Percentiles rank a stretch among this genome's conserved stretches.
Evolutionary conservation across 345 rosid genomes (phyloP).

Genomic region (Kernera saxatilis): DNA sequence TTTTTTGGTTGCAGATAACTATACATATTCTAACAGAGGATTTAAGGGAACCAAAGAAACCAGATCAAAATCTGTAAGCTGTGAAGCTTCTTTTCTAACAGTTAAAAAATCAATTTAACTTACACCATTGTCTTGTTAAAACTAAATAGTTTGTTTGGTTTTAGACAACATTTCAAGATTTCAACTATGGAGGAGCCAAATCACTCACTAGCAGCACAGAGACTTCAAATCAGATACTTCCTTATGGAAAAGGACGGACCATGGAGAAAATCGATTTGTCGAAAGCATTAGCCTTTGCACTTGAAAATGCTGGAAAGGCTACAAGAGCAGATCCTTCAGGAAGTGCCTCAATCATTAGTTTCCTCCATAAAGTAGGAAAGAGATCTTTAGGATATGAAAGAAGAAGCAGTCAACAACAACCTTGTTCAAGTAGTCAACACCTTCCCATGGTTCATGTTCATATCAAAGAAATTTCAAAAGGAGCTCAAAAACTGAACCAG

Average conservation of each 20-base stretch:
- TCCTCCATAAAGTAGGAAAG: conserved; percentile 58
- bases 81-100: background rate
- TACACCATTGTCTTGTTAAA: background rate
- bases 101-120: too few relatives aligned
- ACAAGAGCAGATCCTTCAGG: conserved; percentile 48
- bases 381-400: conserved; percentile 42
- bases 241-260: conserved; percentile 41
- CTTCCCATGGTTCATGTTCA: conserved; percentile 60
- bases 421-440: conserved; percentile 38
- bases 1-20: conserved; percentile 14
- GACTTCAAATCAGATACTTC: conserved; percentile 48
- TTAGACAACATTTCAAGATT: conserved; percentile 44
- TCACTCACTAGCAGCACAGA: conserved; percentile 27
- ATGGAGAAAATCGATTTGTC: conserved; percentile 57
- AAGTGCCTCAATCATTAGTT: conserved; percentile 45
- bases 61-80: conserved; percentile 48
- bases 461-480: conserved; percentile 70
- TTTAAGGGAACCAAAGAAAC: conserved; percentile 43
- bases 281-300: conserved; percentile 64
- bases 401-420: conserved; percentile 29
- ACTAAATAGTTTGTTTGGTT: conserved; percentile 13
- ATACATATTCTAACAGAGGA: conserved; percentile 50
- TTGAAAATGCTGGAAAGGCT: conserved; percentile 69
- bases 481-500: conserved; percentile 68
- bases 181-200: conserved; percentile 33